Evolutionary conservation across 257 asterid species (phyloP).

Genomic region (Primulina tabacum): DNA sequence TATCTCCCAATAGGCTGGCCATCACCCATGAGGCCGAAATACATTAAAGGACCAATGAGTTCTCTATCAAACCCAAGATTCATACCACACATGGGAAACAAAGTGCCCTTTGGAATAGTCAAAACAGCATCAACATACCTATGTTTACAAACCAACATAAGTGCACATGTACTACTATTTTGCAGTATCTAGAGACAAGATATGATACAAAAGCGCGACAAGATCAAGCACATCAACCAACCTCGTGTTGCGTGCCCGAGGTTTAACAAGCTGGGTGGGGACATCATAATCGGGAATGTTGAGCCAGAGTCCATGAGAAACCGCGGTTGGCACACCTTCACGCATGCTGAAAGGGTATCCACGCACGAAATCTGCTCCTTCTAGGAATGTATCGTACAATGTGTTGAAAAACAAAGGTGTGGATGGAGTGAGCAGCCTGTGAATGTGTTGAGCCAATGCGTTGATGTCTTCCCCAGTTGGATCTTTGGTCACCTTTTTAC

Average conservation of each 20-base stretch:
- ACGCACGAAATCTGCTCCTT: conserved; percentile 53
- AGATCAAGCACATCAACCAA: conserved; percentile 6
- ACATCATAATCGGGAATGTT: conserved; percentile 57
- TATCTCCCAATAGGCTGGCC: conserved; percentile 58
- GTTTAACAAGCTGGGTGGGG: conserved; percentile 59
- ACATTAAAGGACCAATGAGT: conserved; percentile 54
- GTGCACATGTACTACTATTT: not conserved
- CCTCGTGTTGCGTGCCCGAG: conserved; percentile 53
- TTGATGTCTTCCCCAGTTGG: conserved; percentile 52
- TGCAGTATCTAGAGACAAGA: not conserved
- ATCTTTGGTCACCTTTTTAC: conserved; percentile 43
- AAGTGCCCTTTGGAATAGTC: conserved; percentile 48
- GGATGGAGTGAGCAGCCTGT: conserved; percentile 41
- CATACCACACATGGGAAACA: conserved; percentile 60
- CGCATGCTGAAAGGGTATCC: conserved; percentile 56
- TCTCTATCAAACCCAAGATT: conserved; percentile 48
- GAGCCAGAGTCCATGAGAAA: conserved; percentile 62
- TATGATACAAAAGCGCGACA: not conserved
- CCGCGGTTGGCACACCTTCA: conserved; percentile 53
- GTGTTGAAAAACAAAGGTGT: conserved; percentile 57
- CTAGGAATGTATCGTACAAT: conserved; percentile 46
- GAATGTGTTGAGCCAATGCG: conserved; percentile 47
- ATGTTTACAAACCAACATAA: not conserved
- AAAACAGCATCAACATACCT: conserved; percentile 57
- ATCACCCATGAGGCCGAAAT: conserved; percentile 56